Percentiles rank a stretch among this genome's conserved stretches.
Conservation (phyloP, 2,329 filamentous ascomycete species). For the Curvularia spicifera region DNA sequence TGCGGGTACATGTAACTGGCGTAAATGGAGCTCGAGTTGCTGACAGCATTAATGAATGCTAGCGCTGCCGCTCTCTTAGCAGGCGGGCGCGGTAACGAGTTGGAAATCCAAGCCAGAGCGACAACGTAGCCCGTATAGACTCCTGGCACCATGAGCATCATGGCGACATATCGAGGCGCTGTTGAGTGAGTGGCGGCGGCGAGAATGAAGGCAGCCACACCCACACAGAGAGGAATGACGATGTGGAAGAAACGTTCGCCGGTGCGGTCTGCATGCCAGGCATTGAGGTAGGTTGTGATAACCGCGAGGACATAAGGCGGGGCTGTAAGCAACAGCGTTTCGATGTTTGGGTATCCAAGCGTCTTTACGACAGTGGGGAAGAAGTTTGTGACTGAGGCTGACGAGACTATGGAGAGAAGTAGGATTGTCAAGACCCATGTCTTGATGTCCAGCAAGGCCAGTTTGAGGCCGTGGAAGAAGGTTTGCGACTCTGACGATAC, state of each 20-base stretch:
- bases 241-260: slow-evolving; percentile 76
- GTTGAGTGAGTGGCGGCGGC: slow-evolving; percentile 66
- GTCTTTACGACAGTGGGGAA: slow-evolving; percentile 69
- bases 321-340: slow-evolving; percentile 57
- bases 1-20: slow-evolving; percentile 71
- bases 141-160: slow-evolving; percentile 72
- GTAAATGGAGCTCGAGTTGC: slow-evolving; percentile 73
- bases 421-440: slow-evolving; percentile 51
- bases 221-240: slow-evolving; percentile 65
- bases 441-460: slow-evolving; percentile 51
- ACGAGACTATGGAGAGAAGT: slow-evolving; percentile 50
- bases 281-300: slow-evolving; percentile 68
- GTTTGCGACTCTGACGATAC: slow-evolving; percentile 44
- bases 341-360: slow-evolving; percentile 62
- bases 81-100: slow-evolving; percentile 75
- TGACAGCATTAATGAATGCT: slow-evolving; percentile 77
- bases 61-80: slow-evolving; percentile 76
- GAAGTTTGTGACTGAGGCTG: slow-evolving; percentile 55
- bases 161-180: slow-evolving; percentile 70
- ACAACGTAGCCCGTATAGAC: slow-evolving; percentile 69
- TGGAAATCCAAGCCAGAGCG: slow-evolving; percentile 75
- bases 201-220: slow-evolving; percentile 70
- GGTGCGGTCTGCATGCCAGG: slow-evolving; percentile 73
- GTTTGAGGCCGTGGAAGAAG: slow-evolving; percentile 50
- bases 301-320: slow-evolving; percentile 58